phyloP scores from a whole-genome alignment of 805 yeast genomes.

The Grigorovia yakushimaensis region DNA sequence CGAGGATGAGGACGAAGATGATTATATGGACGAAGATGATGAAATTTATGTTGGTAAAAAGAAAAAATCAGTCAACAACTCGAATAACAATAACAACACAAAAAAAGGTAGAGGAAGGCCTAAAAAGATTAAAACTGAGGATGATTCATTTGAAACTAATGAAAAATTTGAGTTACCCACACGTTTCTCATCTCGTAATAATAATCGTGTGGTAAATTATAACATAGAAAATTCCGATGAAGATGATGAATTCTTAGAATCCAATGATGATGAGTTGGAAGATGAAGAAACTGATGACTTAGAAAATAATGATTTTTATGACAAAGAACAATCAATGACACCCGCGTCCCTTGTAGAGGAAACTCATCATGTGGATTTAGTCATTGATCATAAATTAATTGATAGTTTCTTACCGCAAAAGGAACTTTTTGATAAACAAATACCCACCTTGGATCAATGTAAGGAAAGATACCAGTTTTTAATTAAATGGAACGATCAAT shows the following conservation, averaged over 20 bases:
- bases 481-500: conserved; percentile 78
- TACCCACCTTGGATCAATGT: conserved; percentile 39
- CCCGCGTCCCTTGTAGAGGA: conserved; percentile 28
- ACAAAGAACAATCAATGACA: conserved; percentile 20
- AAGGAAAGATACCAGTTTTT: conserved; percentile 50
- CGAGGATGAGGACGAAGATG: conserved; percentile 18
- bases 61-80: conserved; percentile 9
- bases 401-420: conserved; percentile 10
- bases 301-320: conserved; percentile 15
- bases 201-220: conserved; percentile 55
- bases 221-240: conserved; percentile 54
- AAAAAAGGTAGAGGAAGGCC: conserved; percentile 2
- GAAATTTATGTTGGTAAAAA: conserved; percentile 11
- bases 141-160: conserved; percentile 9
- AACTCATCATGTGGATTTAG: conserved; percentile 21
- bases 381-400: conserved; percentile 22
- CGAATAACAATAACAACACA: conserved; percentile 9
- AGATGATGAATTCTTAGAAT: conserved; percentile 32
- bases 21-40: conserved; percentile 10
- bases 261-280: conserved; percentile 23
- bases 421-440: conserved; percentile 21
- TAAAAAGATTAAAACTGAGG: conserved; percentile 8
- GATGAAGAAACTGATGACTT: conserved; percentile 22
- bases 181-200: conserved; percentile 66
- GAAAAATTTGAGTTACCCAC: conserved; percentile 38